These are phyloP conservation scores for Mortierella sp. DNA, from an alignment of 371 early-diverging fungal genomes.

Conservation along the genomic window DNA sequence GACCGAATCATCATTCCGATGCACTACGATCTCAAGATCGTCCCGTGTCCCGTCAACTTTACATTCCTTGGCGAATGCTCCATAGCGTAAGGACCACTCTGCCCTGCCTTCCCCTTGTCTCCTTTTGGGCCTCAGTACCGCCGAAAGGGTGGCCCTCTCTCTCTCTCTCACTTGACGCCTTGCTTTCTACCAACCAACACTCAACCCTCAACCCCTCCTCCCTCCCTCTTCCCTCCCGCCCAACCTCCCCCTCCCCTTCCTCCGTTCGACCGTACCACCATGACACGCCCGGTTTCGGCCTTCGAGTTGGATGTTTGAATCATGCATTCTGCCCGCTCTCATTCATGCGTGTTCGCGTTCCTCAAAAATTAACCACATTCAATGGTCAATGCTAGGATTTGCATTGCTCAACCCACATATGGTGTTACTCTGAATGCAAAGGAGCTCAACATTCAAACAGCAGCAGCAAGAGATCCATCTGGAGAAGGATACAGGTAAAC, in stretches of 20 bases:
- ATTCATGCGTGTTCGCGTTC: neutral
- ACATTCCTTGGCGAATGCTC: constrained; percentile 53
- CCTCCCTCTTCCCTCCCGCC: too few relatives aligned
- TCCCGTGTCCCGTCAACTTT: constrained; percentile 47
- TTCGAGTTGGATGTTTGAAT: too few relatives aligned
- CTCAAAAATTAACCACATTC: neutral
- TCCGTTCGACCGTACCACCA: too few relatives aligned
- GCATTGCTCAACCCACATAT: constrained; percentile 42
- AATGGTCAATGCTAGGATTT: constrained; percentile 19
- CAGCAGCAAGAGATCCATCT: constrained; percentile 28
- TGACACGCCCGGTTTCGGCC: too few relatives aligned
- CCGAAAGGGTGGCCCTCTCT: neutral
- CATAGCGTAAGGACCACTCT: constrained; percentile 33
- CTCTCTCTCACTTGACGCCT: neutral
- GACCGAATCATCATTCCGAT: constrained; percentile 50
- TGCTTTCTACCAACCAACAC: too few relatives aligned
- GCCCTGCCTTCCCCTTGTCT: neutral
- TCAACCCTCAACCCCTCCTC: too few relatives aligned
- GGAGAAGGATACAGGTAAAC: constrained; percentile 29
- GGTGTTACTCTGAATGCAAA: constrained; percentile 44
- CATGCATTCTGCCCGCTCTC: too few relatives aligned
- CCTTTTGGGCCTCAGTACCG: neutral
- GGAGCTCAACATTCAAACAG: constrained; percentile 51
- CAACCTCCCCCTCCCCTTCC: too few relatives aligned
- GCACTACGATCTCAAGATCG: constrained; percentile 48